Evolutionary conservation across 2,329 filamentous ascomycete species (phyloP).

Genomic region (Stenocarpella maydis): DNA sequence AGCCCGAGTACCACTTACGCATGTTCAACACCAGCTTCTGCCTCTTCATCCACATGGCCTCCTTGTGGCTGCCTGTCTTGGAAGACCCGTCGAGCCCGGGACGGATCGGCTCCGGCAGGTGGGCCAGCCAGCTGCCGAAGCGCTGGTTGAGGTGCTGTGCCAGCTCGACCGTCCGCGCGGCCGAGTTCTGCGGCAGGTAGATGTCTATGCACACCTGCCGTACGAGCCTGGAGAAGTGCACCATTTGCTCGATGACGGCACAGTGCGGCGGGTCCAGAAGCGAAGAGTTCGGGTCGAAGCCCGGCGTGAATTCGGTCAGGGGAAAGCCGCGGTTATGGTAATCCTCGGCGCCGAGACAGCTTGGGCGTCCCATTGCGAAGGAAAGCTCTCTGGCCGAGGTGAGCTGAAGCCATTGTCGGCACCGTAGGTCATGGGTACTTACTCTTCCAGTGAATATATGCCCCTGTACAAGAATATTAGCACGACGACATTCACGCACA

Average conservation of each 20-base stretch:
- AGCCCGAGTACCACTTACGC: slow-evolving; percentile 31
- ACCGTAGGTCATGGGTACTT: slow-evolving; percentile 32
- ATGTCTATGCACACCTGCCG: slow-evolving; percentile 40
- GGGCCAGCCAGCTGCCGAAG: slow-evolving; percentile 39
- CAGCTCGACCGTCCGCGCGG: slow-evolving; percentile 36
- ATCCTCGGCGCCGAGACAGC: slow-evolving; percentile 56
- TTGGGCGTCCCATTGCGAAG: slow-evolving; percentile 56
- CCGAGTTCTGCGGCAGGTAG: slow-evolving; percentile 39
- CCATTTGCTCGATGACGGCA: slow-evolving; percentile 42
- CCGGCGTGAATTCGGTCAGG: slow-evolving; percentile 36
- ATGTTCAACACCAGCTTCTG: slow-evolving; percentile 41
- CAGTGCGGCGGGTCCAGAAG: slow-evolving; percentile 41
- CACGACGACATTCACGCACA: too few species aligned
- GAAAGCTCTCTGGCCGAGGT: slow-evolving; percentile 50
- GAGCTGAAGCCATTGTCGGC: neutral
- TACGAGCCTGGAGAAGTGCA: slow-evolving; percentile 42
- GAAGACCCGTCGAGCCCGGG: slow-evolving; percentile 36
- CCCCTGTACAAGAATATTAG: slow-evolving; percentile 39
- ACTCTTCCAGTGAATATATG: slow-evolving; percentile 54
- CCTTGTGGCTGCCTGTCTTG: slow-evolving; percentile 37
- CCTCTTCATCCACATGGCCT: slow-evolving; percentile 42
- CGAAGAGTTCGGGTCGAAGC: neutral
- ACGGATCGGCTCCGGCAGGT: slow-evolving; percentile 39
- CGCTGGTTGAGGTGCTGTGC: slow-evolving; percentile 40
- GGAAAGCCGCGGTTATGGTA: slow-evolving; percentile 54